phyloP scores from a whole-genome alignment of 805 yeast species.

The Metschnikowia hibisci region DNA sequence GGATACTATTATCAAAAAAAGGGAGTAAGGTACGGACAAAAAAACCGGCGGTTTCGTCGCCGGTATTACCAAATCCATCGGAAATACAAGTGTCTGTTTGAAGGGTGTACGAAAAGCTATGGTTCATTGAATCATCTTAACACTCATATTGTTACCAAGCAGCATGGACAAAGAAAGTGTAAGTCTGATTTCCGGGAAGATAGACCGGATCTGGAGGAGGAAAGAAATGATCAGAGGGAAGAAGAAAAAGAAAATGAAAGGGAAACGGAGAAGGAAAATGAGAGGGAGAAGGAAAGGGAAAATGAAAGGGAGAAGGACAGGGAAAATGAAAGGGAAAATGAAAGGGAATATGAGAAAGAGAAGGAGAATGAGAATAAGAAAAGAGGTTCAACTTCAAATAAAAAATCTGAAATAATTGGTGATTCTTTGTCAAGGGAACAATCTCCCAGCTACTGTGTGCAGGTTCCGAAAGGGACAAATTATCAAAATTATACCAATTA shows the following conservation, averaged over 20 bases:
- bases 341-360: neutral
- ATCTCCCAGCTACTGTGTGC: neutral
- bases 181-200: slow-evolving; percentile 32
- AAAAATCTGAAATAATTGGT: too few species aligned
- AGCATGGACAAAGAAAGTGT: slow-evolving; percentile 41
- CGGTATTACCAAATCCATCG: slow-evolving; percentile 19
- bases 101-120: slow-evolving; percentile 41
- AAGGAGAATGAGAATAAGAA: neutral
- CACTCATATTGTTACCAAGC: slow-evolving; percentile 43
- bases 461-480: neutral
- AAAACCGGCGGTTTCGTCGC: slow-evolving; percentile 17
- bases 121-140: slow-evolving; percentile 42
- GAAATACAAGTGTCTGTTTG: slow-evolving; percentile 32
- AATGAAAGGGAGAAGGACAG: too few species aligned
- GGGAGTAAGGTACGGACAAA: slow-evolving; percentile 6
- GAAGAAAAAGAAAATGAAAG: neutral
- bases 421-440: neutral
- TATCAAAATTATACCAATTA: too few species aligned
- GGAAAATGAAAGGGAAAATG: too few species aligned
- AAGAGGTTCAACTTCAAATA: too few species aligned
- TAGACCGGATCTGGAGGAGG: neutral
- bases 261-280: neutral
- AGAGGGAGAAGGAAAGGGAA: too few species aligned
- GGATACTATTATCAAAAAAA: neutral
- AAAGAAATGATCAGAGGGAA: neutral